Percentiles rank a stretch among this genome's conserved stretches.
phyloP scores from a whole-genome alignment of 2,329 filamentous ascomycete genomes.

The Dothideomycetes sp. region DNA sequence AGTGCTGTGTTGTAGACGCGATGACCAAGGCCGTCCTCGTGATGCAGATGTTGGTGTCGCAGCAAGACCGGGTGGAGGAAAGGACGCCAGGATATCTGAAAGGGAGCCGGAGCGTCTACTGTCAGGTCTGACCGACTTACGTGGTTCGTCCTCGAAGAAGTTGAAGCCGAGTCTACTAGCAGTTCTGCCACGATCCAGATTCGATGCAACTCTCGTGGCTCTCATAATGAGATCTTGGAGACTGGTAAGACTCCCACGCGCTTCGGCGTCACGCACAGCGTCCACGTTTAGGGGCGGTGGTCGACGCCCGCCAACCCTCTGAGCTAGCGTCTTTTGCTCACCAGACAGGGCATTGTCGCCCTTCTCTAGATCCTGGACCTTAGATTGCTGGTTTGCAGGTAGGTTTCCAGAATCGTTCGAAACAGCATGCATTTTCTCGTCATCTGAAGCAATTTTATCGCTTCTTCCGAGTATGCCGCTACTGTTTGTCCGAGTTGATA shows the following conservation, averaged over 20 bases:
- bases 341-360: conserved; percentile 7
- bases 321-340: conserved; percentile 28
- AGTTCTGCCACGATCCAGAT: conserved; percentile 73
- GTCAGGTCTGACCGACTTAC: not conserved
- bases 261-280: conserved; percentile 70
- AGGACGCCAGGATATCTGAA: conserved; percentile 56
- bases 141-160: conserved; percentile 33
- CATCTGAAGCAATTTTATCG: not conserved
- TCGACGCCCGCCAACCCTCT: conserved; percentile 33
- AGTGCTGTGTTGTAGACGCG: conserved; percentile 13
- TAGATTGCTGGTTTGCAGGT: too few relatives aligned
- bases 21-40: conserved; percentile 11
- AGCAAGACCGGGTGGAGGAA: conserved; percentile 49
- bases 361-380: not conserved
- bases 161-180: conserved; percentile 49
- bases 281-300: conserved; percentile 75
- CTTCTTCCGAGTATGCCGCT: conserved; percentile 3
- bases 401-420: too few relatives aligned
- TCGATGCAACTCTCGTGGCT: conserved; percentile 75
- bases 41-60: conserved; percentile 18
- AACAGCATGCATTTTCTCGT: not conserved
- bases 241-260: conserved; percentile 82
- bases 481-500: conserved; percentile 7
- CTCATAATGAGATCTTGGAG: conserved; percentile 82
- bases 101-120: conserved; percentile 43